These are phyloP conservation scores for thale cress (Arabidopsis thaliana) DNA, from an alignment of 345 rosid genomes.

Conservation along the genomic window TAIR10.1 NC_003075.7:8664501-8665000, in stretches of 20 bases:
- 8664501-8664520: constrained; percentile 94
- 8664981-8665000: not conserved
- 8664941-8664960: constrained; percentile 59
- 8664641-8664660: constrained; percentile 40
- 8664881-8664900: constrained; percentile 39
- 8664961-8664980: constrained; percentile 48
- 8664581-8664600: constrained; percentile 64
- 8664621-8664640: constrained; percentile 49
- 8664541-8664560: constrained; percentile 94
- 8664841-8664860: constrained; percentile 41
- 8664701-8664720: constrained; percentile 64
- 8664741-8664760: constrained; percentile 43
- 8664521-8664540: constrained; percentile 95
- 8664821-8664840: constrained; percentile 40
- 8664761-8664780: constrained; percentile 49
- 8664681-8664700: constrained; percentile 53
- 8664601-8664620: constrained; percentile 51
- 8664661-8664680: constrained; percentile 58
- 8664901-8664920: constrained; percentile 31
- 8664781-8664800: constrained; percentile 62
- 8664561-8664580: constrained; percentile 96
- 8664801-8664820: constrained; percentile 45
- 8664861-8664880: constrained; percentile 41
- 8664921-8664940: constrained; percentile 48
- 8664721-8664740: constrained; percentile 47